Evolutionary conservation across 345 rosid genomes (phyloP).

Genomic region (Eucalyptus marginata): DNA sequence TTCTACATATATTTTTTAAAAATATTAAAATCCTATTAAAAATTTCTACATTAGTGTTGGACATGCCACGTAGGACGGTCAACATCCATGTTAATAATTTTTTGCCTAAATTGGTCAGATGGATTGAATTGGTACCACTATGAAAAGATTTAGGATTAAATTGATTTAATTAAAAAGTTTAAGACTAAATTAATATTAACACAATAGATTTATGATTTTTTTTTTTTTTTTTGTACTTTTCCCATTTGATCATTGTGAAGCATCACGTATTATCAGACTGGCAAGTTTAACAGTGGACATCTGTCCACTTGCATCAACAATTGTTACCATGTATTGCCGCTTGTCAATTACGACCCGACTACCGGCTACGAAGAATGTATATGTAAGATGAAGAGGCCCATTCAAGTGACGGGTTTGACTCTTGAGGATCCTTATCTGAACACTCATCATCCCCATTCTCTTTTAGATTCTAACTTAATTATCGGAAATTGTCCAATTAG

Average conservation of each 20-base stretch:
- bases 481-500: background rate
- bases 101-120: no score
- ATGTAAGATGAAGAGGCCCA: background rate
- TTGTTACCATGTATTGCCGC: background rate
- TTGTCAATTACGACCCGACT: background rate
- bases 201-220: no score
- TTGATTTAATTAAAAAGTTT: accelerated
- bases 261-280: accelerated
- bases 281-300: background rate
- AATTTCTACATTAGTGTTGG: accelerated
- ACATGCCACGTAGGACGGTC: accelerated
- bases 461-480: background rate
- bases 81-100: accelerated
- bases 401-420: background rate
- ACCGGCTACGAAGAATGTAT: background rate
- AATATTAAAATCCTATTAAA: no score
- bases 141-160: no score
- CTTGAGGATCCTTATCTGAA: background rate
- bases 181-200: accelerated
- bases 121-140: accelerated
- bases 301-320: background rate
- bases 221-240: no score
- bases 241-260: background rate
- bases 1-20: no score
- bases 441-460: background rate